Evolutionary conservation across 768 basidiomycete species (phyloP).

Genomic region (Filobasidium wieringae): DNA sequence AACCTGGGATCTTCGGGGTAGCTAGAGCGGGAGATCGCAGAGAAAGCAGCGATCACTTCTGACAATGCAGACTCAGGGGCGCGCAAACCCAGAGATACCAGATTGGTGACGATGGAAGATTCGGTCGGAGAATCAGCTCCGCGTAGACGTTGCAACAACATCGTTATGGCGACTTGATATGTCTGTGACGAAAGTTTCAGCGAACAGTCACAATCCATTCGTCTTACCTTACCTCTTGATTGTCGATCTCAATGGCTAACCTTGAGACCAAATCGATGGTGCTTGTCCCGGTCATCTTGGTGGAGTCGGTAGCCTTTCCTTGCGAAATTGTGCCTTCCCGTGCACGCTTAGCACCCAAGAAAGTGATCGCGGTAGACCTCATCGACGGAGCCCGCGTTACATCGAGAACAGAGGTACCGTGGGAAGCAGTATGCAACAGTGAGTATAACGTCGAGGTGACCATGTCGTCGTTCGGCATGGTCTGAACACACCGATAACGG

Average conservation of each 20-base stretch:
- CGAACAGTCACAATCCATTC: not conserved
- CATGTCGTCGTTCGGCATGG: slow-evolving; percentile 74
- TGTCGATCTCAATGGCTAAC: slow-evolving; percentile 72
- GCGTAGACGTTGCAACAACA: slow-evolving; percentile 77
- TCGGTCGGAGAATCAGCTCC: slow-evolving; percentile 78
- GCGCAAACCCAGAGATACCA: slow-evolving; percentile 74
- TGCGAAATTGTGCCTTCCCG: not conserved
- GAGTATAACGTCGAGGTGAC: slow-evolving; percentile 95
- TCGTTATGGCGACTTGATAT: slow-evolving; percentile 75
- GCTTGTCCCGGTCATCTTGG: slow-evolving; percentile 69
- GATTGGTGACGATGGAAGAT: slow-evolving; percentile 78
- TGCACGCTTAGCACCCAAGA: slow-evolving; percentile 1
- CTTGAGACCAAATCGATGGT: slow-evolving; percentile 83
- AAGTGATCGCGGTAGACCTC: not conserved
- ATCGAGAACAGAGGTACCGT: not conserved
- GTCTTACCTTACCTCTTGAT: slow-evolving; percentile 55
- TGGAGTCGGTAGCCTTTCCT: slow-evolving; percentile 49
- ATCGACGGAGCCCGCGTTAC: not conserved
- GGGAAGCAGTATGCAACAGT: slow-evolving; percentile 67
- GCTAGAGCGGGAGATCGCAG: slow-evolving; percentile 69
- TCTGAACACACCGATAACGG: slow-evolving; percentile 40
- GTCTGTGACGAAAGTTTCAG: slow-evolving; percentile 44
- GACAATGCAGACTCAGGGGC: slow-evolving; percentile 64
- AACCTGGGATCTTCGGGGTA: slow-evolving; percentile 78
- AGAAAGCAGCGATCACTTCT: slow-evolving; percentile 76